Base-by-base conservation (phyloP, 1,284 basidiomycete genomes). In the Tilletia caries region DNA sequence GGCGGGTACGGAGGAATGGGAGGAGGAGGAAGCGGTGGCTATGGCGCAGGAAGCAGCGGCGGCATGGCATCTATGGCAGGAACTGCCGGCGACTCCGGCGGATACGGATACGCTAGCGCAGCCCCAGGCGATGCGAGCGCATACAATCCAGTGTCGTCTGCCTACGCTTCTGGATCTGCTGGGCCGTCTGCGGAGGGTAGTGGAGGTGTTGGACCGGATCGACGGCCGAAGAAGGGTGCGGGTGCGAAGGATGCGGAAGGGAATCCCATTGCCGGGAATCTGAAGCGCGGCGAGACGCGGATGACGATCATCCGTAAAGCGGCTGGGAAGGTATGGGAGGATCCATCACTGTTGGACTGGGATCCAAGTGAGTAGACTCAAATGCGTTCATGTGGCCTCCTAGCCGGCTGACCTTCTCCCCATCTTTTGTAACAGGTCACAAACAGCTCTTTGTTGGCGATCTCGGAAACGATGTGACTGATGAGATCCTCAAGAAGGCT, bases 401-500 rank as follows among this genome's bases (percentile, higher is more conserved):
- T 20, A 10, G 44, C 2, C 2, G 15, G 1, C 15, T 48, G 43
- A 58, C 41, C 62, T 66, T 25, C 52, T 1, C 15, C n/a, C n/a
- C n/a, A n/a, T 23, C 15, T n/a, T 52, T 41, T 13, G 41, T 67
- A 37, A 29, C 76, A 96, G 92, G 91, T 15, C 98, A 97, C 92
- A 98, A 96, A 86, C 89, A 96, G 34, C 86, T 99, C 60, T 99
- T 99, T 80, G 93, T 99, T 27, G 96, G 96, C 65, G 95, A 99
- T 84, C 87, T 98, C 50, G 97, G 95, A 79, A 98, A 98, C 82
- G 96, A 98, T 84, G 95, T 98, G 34, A 93, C 92, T 67, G 96
- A 98, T 79, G 92, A 95, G 77, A 91, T 93, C 15, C 88, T 98
- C 23, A 86, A 93, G 65, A 92, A 92, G 77, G 94, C 95, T 2